Evolutionary conservation across 495 filamentous ascomycete species (phyloP).

Genomic region (Rostrohypoxylon terebratum): DNA sequence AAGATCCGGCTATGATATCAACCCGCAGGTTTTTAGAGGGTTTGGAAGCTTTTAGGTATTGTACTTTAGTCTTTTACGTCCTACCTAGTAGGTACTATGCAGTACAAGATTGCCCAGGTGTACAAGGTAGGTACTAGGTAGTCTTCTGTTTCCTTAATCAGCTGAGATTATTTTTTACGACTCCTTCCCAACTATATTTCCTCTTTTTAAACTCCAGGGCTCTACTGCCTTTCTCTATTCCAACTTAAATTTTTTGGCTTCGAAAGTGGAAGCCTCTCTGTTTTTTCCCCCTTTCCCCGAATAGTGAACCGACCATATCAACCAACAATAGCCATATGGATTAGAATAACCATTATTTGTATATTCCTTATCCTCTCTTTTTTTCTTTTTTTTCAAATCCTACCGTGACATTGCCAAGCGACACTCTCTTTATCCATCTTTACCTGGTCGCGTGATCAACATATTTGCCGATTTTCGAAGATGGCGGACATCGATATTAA

Average conservation of each 20-base stretch:
- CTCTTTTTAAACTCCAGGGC: neutral
- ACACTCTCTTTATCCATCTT: neutral
- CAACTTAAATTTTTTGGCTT: neutral
- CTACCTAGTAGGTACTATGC: no score
- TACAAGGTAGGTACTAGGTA: no score
- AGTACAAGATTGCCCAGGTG: no score
- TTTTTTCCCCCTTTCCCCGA: neutral
- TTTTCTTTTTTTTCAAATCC: no score
- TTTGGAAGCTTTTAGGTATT: no score
- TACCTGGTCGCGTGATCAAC: conserved; percentile 12
- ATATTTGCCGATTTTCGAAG: neutral
- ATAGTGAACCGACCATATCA: neutral
- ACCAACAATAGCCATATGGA: conserved; percentile 11
- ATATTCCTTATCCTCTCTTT: neutral
- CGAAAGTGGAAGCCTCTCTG: neutral
- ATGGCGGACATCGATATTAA: conserved; percentile 42
- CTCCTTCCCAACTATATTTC: conserved; percentile 14
- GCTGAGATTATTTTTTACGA: conserved; percentile 27
- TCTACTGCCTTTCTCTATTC: neutral
- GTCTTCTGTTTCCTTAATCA: conserved; percentile 7
- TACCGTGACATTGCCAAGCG: conserved; percentile 14
- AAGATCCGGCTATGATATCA: conserved; percentile 39
- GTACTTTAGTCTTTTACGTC: no score
- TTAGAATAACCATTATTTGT: neutral
- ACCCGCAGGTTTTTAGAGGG: conserved; percentile 15